phyloP scores from a whole-genome alignment of 78 protist genomes.

The Andalucia godoyi region DNA sequence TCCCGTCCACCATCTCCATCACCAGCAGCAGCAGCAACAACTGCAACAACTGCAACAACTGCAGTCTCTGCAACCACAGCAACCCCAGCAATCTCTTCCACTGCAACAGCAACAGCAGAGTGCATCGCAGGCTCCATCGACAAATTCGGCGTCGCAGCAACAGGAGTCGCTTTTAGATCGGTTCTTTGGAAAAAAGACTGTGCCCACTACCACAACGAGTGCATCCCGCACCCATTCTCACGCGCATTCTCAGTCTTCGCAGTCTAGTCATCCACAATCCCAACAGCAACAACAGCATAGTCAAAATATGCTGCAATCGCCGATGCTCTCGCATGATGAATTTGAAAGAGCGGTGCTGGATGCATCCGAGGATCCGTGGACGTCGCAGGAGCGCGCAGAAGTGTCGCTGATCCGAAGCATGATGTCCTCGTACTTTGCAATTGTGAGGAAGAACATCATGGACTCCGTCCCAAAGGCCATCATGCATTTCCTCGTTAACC shows the following conservation, averaged over 20 bases:
- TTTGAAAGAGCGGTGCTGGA: not conserved
- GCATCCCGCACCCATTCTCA: not conserved
- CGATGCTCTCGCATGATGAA: not conserved
- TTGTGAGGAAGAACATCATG: constrained; percentile 66
- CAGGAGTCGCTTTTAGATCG: no score
- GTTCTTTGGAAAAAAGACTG: no score
- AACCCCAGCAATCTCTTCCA: no score
- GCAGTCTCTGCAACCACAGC: not conserved
- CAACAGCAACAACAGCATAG: no score
- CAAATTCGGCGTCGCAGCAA: no score
- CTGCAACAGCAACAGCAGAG: no score
- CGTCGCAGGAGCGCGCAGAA: no score
- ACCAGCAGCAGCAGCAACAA: not conserved
- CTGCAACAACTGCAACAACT: not conserved
- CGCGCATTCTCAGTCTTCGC: not conserved
- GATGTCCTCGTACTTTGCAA: constrained; percentile 54
- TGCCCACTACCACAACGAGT: no score
- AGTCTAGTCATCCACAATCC: no score
- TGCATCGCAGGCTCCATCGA: no score
- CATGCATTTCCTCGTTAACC: constrained; percentile 84
- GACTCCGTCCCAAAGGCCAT: constrained; percentile 86
- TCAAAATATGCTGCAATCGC: no score
- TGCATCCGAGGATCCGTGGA: not conserved
- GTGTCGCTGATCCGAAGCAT: constrained; percentile 13
- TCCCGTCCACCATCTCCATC: no score